Conservation (phyloP, 129 eudicot genomes). For the Flaveria bidentis region DNA sequence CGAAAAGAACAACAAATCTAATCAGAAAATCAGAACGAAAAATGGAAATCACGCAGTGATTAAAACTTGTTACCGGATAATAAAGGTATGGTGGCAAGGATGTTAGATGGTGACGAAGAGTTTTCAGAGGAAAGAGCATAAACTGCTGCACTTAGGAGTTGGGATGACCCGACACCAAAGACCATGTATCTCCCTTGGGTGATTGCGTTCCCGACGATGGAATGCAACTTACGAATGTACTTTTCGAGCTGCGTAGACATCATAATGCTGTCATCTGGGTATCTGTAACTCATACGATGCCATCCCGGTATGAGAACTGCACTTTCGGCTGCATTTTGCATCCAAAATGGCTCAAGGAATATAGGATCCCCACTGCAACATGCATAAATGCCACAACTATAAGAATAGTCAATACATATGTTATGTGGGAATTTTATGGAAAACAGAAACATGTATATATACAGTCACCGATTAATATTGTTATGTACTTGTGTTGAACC, state of each 20-base stretch:
- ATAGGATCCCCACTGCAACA: constrained; percentile 75
- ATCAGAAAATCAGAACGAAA: neutral
- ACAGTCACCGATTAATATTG: too few species aligned
- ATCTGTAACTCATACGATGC: constrained; percentile 78
- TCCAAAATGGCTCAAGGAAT: constrained; percentile 85
- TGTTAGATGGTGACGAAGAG: constrained; percentile 44
- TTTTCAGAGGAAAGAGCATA: constrained; percentile 58
- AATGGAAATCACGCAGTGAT: too few species aligned
- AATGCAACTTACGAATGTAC: constrained; percentile 56
- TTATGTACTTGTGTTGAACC: too few species aligned
- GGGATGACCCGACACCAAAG: constrained; percentile 64
- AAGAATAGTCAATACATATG: neutral
- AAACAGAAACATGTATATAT: too few species aligned
- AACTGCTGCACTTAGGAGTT: constrained; percentile 71
- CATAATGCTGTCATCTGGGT: neutral
- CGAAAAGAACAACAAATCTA: neutral
- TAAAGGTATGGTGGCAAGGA: constrained; percentile 55
- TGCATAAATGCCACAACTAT: neutral
- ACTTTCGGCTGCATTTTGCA: constrained; percentile 56
- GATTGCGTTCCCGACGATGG: constrained; percentile 56
- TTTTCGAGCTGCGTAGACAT: constrained; percentile 51
- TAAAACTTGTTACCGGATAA: constrained; percentile 51
- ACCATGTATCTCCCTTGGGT: constrained; percentile 54
- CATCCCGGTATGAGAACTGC: constrained; percentile 68
- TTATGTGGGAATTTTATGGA: too few species aligned